Evolutionary conservation across 345 rosid species (phyloP), one percentile per base, ranked within the genome.

Genomic region (Toxicodendron radicans): DNA sequence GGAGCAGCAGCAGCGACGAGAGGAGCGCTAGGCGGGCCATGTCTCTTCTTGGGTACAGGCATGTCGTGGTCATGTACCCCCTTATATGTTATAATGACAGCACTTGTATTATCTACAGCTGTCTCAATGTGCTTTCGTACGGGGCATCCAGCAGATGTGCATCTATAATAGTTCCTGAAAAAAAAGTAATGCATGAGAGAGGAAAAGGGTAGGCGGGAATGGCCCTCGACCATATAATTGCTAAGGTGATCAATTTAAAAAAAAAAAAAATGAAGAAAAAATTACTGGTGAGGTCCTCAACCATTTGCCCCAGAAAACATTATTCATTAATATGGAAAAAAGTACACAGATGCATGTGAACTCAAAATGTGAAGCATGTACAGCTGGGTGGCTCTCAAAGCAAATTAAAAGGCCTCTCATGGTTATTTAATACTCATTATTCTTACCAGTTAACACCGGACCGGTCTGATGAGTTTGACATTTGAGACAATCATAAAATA

Each of bases 11-110:
- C 95, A 57, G 97, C 97, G 11, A 92, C 83, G 2, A 91, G 94
- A 62, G 87, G 79, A 78, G 95, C 89, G 71, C 94, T 91, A 14
- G 94, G 90, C 18, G 87, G 94, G 70, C 97, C 94, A 33, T 90
- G 94, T 21, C 92, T 89, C 80, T 91, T 93, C 86, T 91, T 91
- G 0, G 97, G 97, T 32, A 95, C 97, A 1, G 99, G 97, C 94
- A 79, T 91, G 88, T 85, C 99, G 27, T 95, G 99, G 84, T 95
- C 94, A 68, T 92, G 99, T 38, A 83, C 85, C 35, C 97, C 99
- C 78, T 92, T 95, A 67, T 89, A 92, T 11, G 97, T 90, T 82
- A 95, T 92, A 64, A 90, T 75, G 8, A 88, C 85, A 0, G 87
- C 91, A 71, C 77, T 83, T 71, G 83, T 79, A 85, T 87, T 86